Conservation (phyloP, 2,329 filamentous ascomycete species). For the Juglanconis oblonga region DNA sequence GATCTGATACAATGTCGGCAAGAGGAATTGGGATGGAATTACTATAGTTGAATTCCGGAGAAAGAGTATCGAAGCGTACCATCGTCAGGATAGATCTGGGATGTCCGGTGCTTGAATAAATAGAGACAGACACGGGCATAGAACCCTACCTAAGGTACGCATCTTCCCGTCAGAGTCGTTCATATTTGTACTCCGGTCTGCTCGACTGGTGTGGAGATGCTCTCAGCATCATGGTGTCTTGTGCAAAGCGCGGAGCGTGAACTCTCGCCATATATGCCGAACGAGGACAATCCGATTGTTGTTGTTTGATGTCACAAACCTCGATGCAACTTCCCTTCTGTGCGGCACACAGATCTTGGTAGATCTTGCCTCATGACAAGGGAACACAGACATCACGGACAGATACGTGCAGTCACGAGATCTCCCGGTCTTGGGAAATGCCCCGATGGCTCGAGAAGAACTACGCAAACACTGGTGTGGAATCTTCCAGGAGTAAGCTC, state of each 20-base stretch:
- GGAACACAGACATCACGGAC: not conserved
- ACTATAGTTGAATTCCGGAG: not conserved
- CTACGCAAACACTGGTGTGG: not conserved
- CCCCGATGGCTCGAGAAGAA: not conserved
- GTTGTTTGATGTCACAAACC: conserved; percentile 14
- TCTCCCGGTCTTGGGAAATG: not conserved
- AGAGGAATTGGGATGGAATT: not conserved
- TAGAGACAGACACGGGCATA: not conserved
- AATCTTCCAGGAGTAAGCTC: not conserved
- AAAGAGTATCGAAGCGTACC: not conserved
- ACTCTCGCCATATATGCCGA: not conserved
- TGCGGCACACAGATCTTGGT: not conserved
- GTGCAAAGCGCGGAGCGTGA: not conserved
- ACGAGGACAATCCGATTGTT: not conserved
- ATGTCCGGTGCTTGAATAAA: not conserved
- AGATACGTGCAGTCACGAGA: not conserved
- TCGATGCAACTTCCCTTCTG: conserved; percentile 3
- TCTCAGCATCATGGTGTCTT: not conserved
- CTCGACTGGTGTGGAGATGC: not conserved
- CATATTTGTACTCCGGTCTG: no score
- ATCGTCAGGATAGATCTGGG: not conserved
- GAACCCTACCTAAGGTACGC: not conserved
- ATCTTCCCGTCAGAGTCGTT: not conserved
- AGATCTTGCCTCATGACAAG: not conserved
- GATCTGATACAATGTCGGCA: not conserved